Evolutionary conservation across 495 filamentous ascomycete genomes (phyloP).

Genomic region (Podospora comata): DNA sequence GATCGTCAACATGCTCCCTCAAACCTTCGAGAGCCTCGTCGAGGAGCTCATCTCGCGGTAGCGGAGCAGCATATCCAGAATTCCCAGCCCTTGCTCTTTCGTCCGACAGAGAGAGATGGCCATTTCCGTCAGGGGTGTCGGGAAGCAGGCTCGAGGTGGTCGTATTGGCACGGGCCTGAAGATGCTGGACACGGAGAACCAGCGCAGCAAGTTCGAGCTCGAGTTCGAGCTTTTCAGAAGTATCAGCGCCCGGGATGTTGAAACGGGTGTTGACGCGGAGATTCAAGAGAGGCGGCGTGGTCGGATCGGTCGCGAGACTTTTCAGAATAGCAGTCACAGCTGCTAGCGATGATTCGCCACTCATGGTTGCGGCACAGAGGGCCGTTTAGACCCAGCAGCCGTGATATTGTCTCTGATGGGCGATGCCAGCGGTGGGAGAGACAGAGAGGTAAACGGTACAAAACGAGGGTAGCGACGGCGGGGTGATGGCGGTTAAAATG

Average conservation of each 20-base stretch:
- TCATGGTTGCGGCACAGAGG: constrained; percentile 42
- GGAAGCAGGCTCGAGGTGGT: constrained; percentile 55
- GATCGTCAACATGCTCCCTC: constrained; percentile 72
- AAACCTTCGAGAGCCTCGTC: constrained; percentile 69
- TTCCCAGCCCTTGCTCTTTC: constrained; percentile 27
- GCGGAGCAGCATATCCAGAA: constrained; percentile 24
- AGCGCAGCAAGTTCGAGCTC: constrained; percentile 70
- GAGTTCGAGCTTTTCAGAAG: constrained; percentile 61
- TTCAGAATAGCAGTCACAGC: constrained; percentile 62
- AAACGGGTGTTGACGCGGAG: constrained; percentile 37
- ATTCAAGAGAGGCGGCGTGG: constrained; percentile 28
- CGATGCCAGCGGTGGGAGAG: background rate
- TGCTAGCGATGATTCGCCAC: constrained; percentile 59
- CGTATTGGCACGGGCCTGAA: constrained; percentile 63
- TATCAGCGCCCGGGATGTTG: constrained; percentile 62
- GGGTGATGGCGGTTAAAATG: background rate
- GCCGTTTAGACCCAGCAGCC: constrained; percentile 14
- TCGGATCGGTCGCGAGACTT: constrained; percentile 54
- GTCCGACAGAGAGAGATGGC: constrained; percentile 53
- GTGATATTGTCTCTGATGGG: background rate
- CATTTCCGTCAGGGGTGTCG: constrained; percentile 59
- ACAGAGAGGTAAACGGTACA: background rate
- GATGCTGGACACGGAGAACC: constrained; percentile 60
- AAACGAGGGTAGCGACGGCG: background rate
- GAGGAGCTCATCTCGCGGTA: constrained; percentile 43